phyloP scores from a whole-genome alignment of 805 yeast genomes.

The Yamadazyma sp. region DNA sequence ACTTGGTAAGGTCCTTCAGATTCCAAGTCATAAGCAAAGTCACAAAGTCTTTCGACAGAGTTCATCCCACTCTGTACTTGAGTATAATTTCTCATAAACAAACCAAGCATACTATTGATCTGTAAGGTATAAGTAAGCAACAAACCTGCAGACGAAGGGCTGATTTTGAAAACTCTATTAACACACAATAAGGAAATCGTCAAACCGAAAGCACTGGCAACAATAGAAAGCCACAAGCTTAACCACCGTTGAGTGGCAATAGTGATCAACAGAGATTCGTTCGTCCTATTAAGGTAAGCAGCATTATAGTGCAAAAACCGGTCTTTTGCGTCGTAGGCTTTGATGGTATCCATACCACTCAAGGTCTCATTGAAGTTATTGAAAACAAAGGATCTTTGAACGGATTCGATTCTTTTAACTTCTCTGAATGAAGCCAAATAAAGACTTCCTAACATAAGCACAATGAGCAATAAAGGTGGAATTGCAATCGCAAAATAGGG shows the following conservation, averaged over 20 bases:
- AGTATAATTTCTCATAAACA: conserved; percentile 32
- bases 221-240: conserved; percentile 28
- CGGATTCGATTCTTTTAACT: conserved; percentile 36
- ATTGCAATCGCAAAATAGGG: conserved; percentile 41
- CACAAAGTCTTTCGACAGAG: conserved; percentile 35
- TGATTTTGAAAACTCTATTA: conserved; percentile 29
- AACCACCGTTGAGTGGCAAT: conserved; percentile 39
- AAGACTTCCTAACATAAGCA: conserved; percentile 26
- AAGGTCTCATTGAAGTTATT: conserved; percentile 37
- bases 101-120: conserved; percentile 33
- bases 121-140: conserved; percentile 34
- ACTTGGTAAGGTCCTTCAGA: conserved; percentile 64
- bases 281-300: conserved; percentile 26
- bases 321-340: conserved; percentile 27
- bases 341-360: conserved; percentile 35
- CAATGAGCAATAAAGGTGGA: conserved; percentile 27
- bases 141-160: conserved; percentile 36
- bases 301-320: conserved; percentile 26
- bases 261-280: conserved; percentile 33
- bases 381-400: conserved; percentile 38
- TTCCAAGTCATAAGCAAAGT: conserved; percentile 52
- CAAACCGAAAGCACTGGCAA: conserved; percentile 28
- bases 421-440: conserved; percentile 38
- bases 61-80: conserved; percentile 41
- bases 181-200: conserved; percentile 34